Evolutionary conservation across 2,329 filamentous ascomycete species (phyloP).

Genomic region (Tothia fuscella): DNA sequence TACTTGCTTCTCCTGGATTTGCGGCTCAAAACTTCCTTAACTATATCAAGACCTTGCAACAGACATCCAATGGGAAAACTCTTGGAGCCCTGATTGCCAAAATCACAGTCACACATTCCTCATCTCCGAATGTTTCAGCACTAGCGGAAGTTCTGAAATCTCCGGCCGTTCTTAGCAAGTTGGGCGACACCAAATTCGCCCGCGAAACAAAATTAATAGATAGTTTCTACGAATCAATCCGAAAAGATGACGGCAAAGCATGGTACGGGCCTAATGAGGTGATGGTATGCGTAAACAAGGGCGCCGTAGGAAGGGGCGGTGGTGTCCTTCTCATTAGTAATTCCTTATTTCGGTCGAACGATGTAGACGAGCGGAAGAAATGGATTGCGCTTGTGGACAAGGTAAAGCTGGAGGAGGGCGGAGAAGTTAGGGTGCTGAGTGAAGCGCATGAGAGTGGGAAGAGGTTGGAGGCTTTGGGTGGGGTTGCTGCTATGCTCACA

Average conservation of each 20-base stretch:
- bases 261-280: constrained; percentile 85
- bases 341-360: constrained; percentile 70
- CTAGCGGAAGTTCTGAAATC: constrained; percentile 79
- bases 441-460: constrained; percentile 90
- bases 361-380: constrained; percentile 61
- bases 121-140: constrained; percentile 75
- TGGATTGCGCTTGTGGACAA: constrained; percentile 82
- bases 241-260: constrained; percentile 74
- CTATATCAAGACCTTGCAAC: constrained; percentile 52
- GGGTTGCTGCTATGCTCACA: constrained; percentile 80
- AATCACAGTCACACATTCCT: constrained; percentile 65
- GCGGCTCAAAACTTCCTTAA: constrained; percentile 69
- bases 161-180: constrained; percentile 60
- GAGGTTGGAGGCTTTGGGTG: constrained; percentile 69
- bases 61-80: constrained; percentile 59
- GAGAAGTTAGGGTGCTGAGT: constrained; percentile 79
- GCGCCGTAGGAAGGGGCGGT: constrained; percentile 77
- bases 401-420: constrained; percentile 69
- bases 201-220: constrained; percentile 78
- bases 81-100: constrained; percentile 52
- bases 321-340: constrained; percentile 81
- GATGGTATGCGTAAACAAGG: constrained; percentile 69
- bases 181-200: constrained; percentile 80
- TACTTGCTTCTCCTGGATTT: constrained; percentile 85
- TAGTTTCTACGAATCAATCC: constrained; percentile 63